Evolutionary conservation across 805 yeast genomes (phyloP), one percentile per base, ranked within the genome.

Genomic region (Starmera amethionina): DNA sequence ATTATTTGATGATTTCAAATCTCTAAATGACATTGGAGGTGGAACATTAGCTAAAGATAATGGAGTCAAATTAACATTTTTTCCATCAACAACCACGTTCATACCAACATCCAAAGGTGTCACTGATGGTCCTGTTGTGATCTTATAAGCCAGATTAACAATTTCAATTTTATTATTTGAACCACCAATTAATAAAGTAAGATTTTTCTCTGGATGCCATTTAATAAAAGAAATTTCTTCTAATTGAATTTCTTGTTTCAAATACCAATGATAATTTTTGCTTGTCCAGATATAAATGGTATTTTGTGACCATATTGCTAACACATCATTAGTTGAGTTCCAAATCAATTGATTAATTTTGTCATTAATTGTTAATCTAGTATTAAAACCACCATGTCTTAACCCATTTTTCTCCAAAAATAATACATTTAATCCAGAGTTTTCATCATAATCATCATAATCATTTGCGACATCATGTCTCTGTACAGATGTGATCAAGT

Each of bases 401-500:
- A 93, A 70, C 11, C 99, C 99, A 57, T 93, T 93, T 56, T 86
- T 75, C 62, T 93, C 99, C 54, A 85, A 89, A 52, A 93, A 93
- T 1, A 86, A 77, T 30, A 89, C 59, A 37, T 65, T 64, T 8
- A 66, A 42, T 6, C 69, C 73, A 16, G 65, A 59, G 39, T 73
- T 75, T 25, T 66, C 77, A 42, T 74, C 79, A 22, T 22, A 22
- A 22, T 22, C 27, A 22, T 22, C 27, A 22, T 22, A 22, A 7
- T 22, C 9, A 22, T 59, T 49, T 14, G 46, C 42, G 8, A 52
- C 50, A 12, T 56, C 48, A 44, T 70, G 72, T 53, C 94, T 68
- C 56, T 83, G 94, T 4, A 89, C 74, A 2, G 90, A 72, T 2
- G 97, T 90, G 49, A 93, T 82, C 40, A 84, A 62, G 2, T 90